A percentile compares a stretch with the other conserved stretches of the same genome.
These are phyloP conservation scores for Alternaria hordeiaustralica DNA, from an alignment of 2,329 filamentous ascomycete species.

Conservation along the genomic window DNA sequence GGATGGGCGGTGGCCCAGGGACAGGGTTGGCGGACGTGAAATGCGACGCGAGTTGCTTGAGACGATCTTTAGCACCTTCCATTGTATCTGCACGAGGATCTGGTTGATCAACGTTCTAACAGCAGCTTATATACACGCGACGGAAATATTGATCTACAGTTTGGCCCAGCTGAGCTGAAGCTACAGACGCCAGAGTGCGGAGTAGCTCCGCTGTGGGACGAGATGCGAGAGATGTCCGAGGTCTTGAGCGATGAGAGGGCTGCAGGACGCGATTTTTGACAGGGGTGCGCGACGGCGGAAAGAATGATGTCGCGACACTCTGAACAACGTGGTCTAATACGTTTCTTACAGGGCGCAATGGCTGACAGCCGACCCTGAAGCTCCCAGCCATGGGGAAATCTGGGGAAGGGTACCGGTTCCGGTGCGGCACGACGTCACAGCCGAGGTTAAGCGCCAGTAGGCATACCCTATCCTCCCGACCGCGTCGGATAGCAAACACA, in stretches of 20 bases:
- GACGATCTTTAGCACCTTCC: slow-evolving; percentile 31
- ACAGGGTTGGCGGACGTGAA: slow-evolving; percentile 42
- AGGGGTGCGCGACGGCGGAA: background rate
- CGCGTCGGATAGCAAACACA: background rate
- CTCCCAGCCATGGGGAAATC: slow-evolving; percentile 15
- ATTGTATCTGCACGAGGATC: slow-evolving; percentile 1
- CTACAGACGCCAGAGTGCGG: slow-evolving; percentile 24
- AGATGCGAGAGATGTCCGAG: slow-evolving; percentile 7
- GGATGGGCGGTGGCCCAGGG: slow-evolving; percentile 46
- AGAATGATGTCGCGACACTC: background rate
- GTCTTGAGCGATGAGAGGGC: background rate
- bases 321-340: background rate
- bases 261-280: background rate
- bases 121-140: slow-evolving; percentile 7
- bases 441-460: slow-evolving; percentile 39
- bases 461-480: slow-evolving; percentile 16
- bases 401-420: slow-evolving; percentile 25
- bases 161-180: slow-evolving; percentile 7
- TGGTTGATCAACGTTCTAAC: background rate
- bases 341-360: background rate
- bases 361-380: background rate
- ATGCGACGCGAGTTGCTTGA: slow-evolving; percentile 48
- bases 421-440: slow-evolving; percentile 26
- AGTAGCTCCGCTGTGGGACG: slow-evolving; percentile 15
- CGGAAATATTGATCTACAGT: slow-evolving; percentile 5